These are phyloP conservation scores for Spathaspora hagerdaliae DNA, from an alignment of 805 yeast genomes.

Conservation along the genomic window DNA sequence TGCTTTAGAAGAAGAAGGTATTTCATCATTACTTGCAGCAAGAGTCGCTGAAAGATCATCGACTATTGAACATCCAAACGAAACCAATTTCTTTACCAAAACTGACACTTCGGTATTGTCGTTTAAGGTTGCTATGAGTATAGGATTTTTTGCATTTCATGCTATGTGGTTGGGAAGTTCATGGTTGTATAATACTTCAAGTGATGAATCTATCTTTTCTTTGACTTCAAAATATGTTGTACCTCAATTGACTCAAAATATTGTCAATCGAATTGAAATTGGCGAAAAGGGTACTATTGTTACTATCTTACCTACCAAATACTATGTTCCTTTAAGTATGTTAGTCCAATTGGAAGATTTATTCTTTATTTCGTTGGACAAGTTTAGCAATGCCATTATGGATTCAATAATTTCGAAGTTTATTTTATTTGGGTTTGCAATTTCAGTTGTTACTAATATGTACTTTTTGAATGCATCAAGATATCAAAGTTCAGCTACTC, in stretches of 20 bases:
- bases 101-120: constrained; percentile 38
- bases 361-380: constrained; percentile 46
- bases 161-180: constrained; percentile 66
- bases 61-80: constrained; percentile 32
- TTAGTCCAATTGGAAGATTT: constrained; percentile 61
- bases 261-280: constrained; percentile 42
- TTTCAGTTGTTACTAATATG: constrained; percentile 76
- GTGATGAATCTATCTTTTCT: constrained; percentile 6
- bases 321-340: constrained; percentile 54
- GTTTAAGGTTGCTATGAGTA: constrained; percentile 58
- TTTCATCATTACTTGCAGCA: constrained; percentile 64
- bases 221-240: constrained; percentile 8
- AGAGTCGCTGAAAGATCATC: constrained; percentile 54
- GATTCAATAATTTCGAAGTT: constrained; percentile 80
- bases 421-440: constrained; percentile 64
- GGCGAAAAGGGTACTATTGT: constrained; percentile 51
- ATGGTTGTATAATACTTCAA: constrained; percentile 48
- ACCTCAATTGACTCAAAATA: constrained; percentile 33
- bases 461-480: constrained; percentile 86
- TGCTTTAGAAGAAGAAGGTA: constrained; percentile 90
- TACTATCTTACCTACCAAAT: constrained; percentile 53
- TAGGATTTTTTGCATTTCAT: constrained; percentile 59
- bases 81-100: constrained; percentile 19
- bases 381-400: constrained; percentile 64
- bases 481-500: constrained; percentile 48